phyloP scores from a whole-genome alignment of 1,139 yeast species.

The Tardiomyces blankii region DNA sequence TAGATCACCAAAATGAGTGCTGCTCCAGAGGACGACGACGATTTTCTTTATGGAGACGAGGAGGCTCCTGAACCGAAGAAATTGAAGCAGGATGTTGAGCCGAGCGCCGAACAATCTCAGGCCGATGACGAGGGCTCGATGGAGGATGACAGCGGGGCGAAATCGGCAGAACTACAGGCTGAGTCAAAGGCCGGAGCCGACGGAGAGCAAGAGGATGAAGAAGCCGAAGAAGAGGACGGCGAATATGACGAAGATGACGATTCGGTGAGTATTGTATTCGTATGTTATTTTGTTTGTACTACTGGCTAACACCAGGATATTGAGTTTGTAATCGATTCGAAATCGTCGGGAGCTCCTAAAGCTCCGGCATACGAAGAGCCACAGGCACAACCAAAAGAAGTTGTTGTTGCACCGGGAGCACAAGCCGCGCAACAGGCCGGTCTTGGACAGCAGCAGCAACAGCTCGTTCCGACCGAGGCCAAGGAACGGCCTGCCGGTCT shows the following conservation, averaged over 20 bases:
- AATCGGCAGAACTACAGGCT: no score
- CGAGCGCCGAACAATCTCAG: constrained; percentile 5
- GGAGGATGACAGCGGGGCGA: constrained; percentile 1
- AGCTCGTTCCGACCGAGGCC: constrained; percentile 5
- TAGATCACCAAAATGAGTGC: background rate
- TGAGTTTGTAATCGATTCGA: background rate
- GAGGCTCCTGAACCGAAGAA: constrained; percentile 39
- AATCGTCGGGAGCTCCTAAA: background rate
- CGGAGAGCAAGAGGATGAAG: constrained; percentile 10
- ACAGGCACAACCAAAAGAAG: constrained; percentile 7
- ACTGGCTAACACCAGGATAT: background rate
- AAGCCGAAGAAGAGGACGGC: constrained; percentile 15
- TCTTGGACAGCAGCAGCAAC: constrained; percentile 12
- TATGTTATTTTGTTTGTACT: constrained; percentile 16
- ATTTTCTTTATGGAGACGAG: constrained; percentile 72
- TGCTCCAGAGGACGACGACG: constrained; percentile 61
- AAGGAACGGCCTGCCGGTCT: constrained; percentile 23
- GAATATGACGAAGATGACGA: constrained; percentile 22
- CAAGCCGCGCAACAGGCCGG: constrained; percentile 17
- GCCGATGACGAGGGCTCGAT: constrained; percentile 11
- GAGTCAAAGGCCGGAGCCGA: no score
- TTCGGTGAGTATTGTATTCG: constrained; percentile 34
- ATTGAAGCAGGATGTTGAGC: constrained; percentile 15
- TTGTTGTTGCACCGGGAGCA: constrained; percentile 10
- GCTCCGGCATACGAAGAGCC: background rate